Evolutionary conservation across 352 stramenopile genomes (phyloP).

Genomic region (Globisporangium iwayamae): DNA sequence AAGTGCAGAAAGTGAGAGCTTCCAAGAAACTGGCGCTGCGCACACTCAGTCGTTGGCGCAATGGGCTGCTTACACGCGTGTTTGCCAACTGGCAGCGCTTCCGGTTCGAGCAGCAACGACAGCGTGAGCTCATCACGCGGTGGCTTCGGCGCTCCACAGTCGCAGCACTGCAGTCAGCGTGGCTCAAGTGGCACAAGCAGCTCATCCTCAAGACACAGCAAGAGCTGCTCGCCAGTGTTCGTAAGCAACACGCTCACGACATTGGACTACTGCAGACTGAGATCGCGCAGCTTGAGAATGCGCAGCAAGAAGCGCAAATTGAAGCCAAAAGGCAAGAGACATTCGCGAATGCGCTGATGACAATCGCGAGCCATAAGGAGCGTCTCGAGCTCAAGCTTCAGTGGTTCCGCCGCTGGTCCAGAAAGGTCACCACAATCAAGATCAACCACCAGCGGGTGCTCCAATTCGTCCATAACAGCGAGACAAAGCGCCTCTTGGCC

Average conservation of each 20-base stretch:
- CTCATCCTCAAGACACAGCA: constrained; percentile 2
- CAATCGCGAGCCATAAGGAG: not conserved
- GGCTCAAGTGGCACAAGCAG: constrained; percentile 12
- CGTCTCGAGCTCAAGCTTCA: not conserved
- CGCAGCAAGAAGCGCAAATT: not conserved
- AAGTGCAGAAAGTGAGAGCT: constrained; percentile 6
- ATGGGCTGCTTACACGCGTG: constrained; percentile 15
- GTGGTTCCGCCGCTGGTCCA: constrained; percentile 4
- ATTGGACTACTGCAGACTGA: constrained; percentile 9
- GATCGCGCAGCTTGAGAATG: constrained; percentile 1
- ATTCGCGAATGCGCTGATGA: not conserved
- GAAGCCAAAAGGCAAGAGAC: not conserved
- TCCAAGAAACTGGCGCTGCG: constrained; percentile 15
- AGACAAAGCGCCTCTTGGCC: not conserved
- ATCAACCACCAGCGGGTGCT: not conserved
- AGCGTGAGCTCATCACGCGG: constrained; percentile 24
- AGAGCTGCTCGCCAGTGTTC: not conserved
- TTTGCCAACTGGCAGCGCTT: constrained; percentile 26
- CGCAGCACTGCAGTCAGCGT: constrained; percentile 5
- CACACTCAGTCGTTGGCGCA: constrained; percentile 23
- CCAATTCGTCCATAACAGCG: not conserved
- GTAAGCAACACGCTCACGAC: not conserved
- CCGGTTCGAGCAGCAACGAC: constrained; percentile 12
- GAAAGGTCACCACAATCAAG: not conserved
- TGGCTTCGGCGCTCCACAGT: constrained; percentile 14